Evolutionary conservation across 2,329 filamentous ascomycete species (phyloP).

Genomic region (Monilinia fructigena): DNA sequence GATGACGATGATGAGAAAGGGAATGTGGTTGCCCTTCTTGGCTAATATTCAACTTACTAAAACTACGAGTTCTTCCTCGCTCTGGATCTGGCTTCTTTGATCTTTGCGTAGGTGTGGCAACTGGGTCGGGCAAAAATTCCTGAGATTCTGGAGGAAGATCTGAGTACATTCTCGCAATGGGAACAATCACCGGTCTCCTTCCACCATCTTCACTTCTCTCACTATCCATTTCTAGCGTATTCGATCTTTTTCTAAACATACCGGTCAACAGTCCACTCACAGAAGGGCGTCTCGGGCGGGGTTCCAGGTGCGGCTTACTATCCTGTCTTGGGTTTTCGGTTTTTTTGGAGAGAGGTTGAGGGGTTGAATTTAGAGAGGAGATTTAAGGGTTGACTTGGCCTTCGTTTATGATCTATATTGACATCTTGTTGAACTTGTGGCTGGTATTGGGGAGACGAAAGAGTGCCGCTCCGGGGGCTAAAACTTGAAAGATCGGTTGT

Average conservation of each 20-base stretch:
- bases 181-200: constrained; percentile 17
- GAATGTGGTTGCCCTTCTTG: neutral
- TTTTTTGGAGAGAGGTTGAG: constrained; percentile 17
- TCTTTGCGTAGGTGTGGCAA: neutral
- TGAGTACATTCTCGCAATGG: constrained; percentile 33
- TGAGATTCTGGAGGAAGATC: constrained; percentile 28
- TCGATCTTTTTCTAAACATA: constrained; percentile 32
- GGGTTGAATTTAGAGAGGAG: constrained; percentile 21
- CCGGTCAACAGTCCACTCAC: constrained; percentile 33
- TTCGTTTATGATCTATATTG: neutral
- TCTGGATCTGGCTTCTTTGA: neutral
- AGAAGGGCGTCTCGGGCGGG: constrained; percentile 31
- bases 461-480: neutral
- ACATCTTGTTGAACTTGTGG: neutral
- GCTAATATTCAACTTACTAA: neutral
- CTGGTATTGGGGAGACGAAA: constrained; percentile 7
- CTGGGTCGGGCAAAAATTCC: constrained; percentile 2
- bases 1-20: constrained; percentile 29
- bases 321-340: constrained; percentile 7
- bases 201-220: constrained; percentile 12
- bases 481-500: constrained; percentile 17
- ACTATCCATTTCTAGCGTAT: constrained; percentile 28
- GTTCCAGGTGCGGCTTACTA: constrained; percentile 18
- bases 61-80: neutral
- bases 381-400: constrained; percentile 21